Base-by-base conservation (phyloP, 768 basidiomycete species). In the Suillus americanus region DNA sequence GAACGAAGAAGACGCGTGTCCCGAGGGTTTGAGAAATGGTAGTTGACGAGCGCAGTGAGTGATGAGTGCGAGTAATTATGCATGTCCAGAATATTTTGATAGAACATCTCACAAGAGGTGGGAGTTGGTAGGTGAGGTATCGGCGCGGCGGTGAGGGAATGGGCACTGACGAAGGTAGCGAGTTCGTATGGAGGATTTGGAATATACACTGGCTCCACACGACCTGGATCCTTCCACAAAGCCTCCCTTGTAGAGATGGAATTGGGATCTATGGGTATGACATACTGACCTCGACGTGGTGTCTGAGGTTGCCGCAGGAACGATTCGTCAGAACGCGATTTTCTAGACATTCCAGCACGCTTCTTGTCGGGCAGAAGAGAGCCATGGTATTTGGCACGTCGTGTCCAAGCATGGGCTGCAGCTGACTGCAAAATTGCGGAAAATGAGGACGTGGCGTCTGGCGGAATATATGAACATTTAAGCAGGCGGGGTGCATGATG, bases 371-470 rank as follows among this genome's bases (percentile, higher is more conserved):
- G 25, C 7, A 23, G 35, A 28, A 46, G 18, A 8, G 62, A 33
- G 23, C 28, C 46, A 43, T 63, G 59, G 59, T 64, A 61, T n/a
- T 73, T 67, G 25, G 68, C 66, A 33, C 65, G 73, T 62, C 78
- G 76, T 33, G 73, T 68, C 79, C 83, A 87, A 55, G 85, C 85
- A 59, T 80, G 81, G 67, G 78, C 78, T 23, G 85, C 85, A 63
- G 83, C 85, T 45, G 76, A 76, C 62, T 82, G 82, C 5, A 85
- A 77, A 54, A 81, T 74, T 56, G 77, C 74, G 35, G 75, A 72
- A 67, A 85, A 82, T 43, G 38, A 41, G 45, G 64, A 53, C 16
- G 63, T 23, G 37, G 61, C 9, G 61, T 55, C 46, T 62, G 69
- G 67, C 61, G 53, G 61, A 33, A 63, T 46, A 64, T 41, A 37